A percentile compares a stretch with the other conserved stretches of the same genome.
phyloP scores from a whole-genome alignment of 345 rosid species.

The Moricandia moricandioides region DNA sequence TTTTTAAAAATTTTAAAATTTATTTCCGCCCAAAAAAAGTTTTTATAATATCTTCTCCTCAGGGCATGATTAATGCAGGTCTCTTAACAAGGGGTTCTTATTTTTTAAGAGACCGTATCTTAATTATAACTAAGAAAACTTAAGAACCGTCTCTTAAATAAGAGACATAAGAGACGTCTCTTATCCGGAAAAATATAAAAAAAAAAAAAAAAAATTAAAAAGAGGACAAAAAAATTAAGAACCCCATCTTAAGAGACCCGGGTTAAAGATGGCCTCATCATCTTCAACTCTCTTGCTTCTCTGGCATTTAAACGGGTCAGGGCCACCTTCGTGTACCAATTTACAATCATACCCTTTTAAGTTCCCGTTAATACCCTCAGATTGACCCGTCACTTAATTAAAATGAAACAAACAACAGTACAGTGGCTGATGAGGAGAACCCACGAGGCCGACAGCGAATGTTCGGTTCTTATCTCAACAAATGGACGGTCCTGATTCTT shows the following conservation, averaged over 20 bases:
- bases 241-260: no score
- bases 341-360: conserved; percentile 4
- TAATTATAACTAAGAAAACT: no score
- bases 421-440: conserved; percentile 14
- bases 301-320: conserved; percentile 24
- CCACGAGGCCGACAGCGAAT: conserved; percentile 36
- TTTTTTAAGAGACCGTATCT: no score
- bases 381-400: neutral
- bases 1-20: neutral
- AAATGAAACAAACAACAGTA: conserved; percentile 13
- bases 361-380: neutral
- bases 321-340: neutral
- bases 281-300: neutral
- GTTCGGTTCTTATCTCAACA: neutral
- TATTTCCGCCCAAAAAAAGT: neutral
- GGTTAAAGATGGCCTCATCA: no score
- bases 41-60: neutral
- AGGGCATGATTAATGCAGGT: no score
- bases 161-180: no score
- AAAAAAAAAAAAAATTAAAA: no score
- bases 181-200: no score
- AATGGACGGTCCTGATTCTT: conserved; percentile 13
- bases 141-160: no score
- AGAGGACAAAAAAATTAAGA: no score
- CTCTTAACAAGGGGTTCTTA: no score